These are phyloP conservation scores for Trichoderma brevicompactum DNA, from an alignment of 2,329 filamentous ascomycete species.

Conservation along the genomic window DNA sequence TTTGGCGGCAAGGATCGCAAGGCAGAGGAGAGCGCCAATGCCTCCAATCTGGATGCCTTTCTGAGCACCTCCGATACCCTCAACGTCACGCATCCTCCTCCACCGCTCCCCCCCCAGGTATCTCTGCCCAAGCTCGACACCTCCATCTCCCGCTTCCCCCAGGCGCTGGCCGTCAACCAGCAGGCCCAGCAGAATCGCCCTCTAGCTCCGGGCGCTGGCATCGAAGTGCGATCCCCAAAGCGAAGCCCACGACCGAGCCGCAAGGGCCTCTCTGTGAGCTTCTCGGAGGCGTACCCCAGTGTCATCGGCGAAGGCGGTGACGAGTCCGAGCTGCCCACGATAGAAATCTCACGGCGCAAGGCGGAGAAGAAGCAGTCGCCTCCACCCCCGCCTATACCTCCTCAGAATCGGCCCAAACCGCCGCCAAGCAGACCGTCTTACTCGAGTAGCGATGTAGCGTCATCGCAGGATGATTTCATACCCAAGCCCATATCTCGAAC, in stretches of 20 bases:
- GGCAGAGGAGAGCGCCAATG: slow-evolving; percentile 40
- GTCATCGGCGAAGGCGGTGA: slow-evolving; percentile 92
- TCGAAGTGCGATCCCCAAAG: slow-evolving; percentile 49
- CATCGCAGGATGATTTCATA: slow-evolving; percentile 50
- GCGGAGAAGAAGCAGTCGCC: slow-evolving; percentile 41
- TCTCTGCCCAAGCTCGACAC: slow-evolving; percentile 62
- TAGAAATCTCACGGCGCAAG: slow-evolving; percentile 70
- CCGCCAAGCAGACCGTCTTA: slow-evolving; percentile 26
- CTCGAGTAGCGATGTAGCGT: slow-evolving; percentile 21
- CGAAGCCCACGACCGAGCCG: slow-evolving; percentile 54
- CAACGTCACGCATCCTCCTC: slow-evolving; percentile 56
- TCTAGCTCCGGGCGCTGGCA: slow-evolving; percentile 42
- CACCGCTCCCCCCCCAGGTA: slow-evolving; percentile 48
- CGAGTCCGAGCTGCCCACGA: slow-evolving; percentile 72
- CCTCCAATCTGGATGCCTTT: slow-evolving; percentile 58
- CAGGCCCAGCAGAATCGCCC: slow-evolving; percentile 51
- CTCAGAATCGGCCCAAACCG: slow-evolving; percentile 31
- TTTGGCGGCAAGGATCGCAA: slow-evolving; percentile 52
- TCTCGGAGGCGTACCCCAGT: slow-evolving; percentile 72
- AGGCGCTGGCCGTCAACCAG: slow-evolving; percentile 53
- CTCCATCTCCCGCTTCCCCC: slow-evolving; percentile 59
- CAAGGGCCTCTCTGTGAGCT: slow-evolving; percentile 75
- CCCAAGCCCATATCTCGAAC: slow-evolving; percentile 60
- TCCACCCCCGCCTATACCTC: slow-evolving; percentile 40
- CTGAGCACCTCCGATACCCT: slow-evolving; percentile 61